Base-by-base conservation (phyloP, 176 grass and related monocot species). In the Eragrostis nindensis region DNA sequence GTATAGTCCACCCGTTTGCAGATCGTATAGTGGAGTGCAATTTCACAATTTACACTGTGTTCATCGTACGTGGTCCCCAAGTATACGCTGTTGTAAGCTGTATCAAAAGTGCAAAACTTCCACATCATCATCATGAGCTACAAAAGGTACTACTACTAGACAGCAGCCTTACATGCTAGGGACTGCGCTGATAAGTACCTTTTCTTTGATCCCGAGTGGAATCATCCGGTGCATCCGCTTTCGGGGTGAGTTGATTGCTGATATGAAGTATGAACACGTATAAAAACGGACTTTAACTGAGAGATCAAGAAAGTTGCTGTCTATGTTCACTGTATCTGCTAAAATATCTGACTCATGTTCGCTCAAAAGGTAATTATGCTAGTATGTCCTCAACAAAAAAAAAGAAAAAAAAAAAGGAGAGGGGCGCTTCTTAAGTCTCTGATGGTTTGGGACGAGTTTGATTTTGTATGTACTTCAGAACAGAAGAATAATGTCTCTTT, bases 191-290 rank as follows among this genome's bases (percentile, higher is more conserved):
- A 55, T 44, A 69, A 80, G 62, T 60, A 85, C 71, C 17, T 63
- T 57, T 71, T 55, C 30, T 71, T 60, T 76, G 59, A 49, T 43
- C 57, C 40, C 24, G 0, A 57, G 13, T 48, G 56, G 56, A 74
- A 80, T 84, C 55, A 42, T 73, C 46, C 71, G 12, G 38, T 41
- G 47, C 63, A 80, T 64, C 77, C 46, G 24, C 48, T 85, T 77
- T 12, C 45, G 85, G 82, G 22, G 48, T 48, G 71, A 44, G 46
- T 76, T 62, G 12, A 75, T 17, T 84, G 52, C 64, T 75, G 76
- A 80, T 68, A 40, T 64, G 81, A 84, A 84, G 76, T 88, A 88
- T 80, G 82, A 74, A 80, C 87, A 76, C 70, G 52, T 55, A 38
- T 11, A 7, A 68, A 13, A 45, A 46, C 41, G 40, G 27, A 68